Conservation (phyloP, 163 green algal species). For the Scenedesmus sp. region DNA sequence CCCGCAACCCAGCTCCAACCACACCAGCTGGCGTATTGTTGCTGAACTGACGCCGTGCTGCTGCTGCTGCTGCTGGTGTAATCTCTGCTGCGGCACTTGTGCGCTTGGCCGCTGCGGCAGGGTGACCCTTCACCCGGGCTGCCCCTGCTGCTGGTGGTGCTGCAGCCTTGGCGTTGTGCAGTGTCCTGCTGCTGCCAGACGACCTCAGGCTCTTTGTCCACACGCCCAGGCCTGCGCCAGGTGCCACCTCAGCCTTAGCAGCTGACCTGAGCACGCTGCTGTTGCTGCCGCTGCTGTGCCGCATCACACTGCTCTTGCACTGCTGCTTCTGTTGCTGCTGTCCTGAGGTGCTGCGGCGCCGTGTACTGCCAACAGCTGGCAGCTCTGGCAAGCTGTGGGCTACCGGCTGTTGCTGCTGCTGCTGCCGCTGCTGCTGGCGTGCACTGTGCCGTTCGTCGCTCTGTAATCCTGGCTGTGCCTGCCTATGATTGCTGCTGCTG, state of each 20-base stretch:
- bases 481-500: neutral
- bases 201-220: conserved; percentile 12
- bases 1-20: neutral
- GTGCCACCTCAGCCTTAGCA: conserved; percentile 8
- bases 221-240: neutral
- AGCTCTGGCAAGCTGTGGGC: neutral
- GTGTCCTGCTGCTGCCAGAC: neutral
- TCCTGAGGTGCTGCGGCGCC: neutral
- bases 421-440: neutral
- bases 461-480: neutral
- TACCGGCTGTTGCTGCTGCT: neutral
- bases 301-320: neutral
- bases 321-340: neutral
- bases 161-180: neutral
- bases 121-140: neutral
- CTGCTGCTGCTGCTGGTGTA: neutral
- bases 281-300: conserved; percentile 6
- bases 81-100: neutral
- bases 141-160: neutral
- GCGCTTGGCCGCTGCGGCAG: neutral
- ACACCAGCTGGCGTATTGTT: neutral
- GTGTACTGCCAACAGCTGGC: neutral
- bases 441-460: neutral
- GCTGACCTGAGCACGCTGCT: neutral
- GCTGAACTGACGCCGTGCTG: neutral